Conservation (phyloP, 805 yeast species). For the Candida parachauliodes region DNA sequence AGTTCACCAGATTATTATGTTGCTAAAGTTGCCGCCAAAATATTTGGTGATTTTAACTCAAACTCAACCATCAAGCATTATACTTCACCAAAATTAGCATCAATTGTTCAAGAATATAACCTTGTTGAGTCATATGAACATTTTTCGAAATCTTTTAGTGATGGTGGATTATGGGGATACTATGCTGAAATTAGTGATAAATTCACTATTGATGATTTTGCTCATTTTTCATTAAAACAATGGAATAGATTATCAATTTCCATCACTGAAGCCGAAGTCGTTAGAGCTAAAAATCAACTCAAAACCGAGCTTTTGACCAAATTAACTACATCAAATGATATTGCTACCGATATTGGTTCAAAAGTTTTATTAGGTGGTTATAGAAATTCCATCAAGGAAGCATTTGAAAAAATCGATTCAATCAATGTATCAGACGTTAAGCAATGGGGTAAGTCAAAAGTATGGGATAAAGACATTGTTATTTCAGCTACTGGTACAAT, state of each 20-base stretch:
- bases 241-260: conserved; percentile 83
- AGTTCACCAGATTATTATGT: conserved; percentile 62
- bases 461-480: conserved; percentile 84
- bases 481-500: conserved; percentile 82
- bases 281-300: conserved; percentile 68
- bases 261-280: conserved; percentile 71
- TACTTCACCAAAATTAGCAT: conserved; percentile 66
- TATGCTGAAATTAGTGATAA: conserved; percentile 61
- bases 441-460: conserved; percentile 69
- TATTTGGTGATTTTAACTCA: conserved; percentile 52
- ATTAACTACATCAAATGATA: conserved; percentile 46
- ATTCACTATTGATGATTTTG: conserved; percentile 63
- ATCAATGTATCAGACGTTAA: conserved; percentile 57
- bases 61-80: conserved; percentile 46
- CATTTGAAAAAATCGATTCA: conserved; percentile 59
- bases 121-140: conserved; percentile 69
- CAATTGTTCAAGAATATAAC: conserved; percentile 66
- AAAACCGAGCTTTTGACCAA: conserved; percentile 58
- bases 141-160: conserved; percentile 69
- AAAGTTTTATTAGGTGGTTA: conserved; percentile 59
- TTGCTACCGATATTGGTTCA: conserved; percentile 56
- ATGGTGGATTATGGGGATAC: conserved; percentile 84
- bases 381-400: conserved; percentile 57
- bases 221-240: conserved; percentile 78
- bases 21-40: conserved; percentile 70